Evolutionary conservation across 768 basidiomycete species (phyloP).

Genomic region (Mycena indigotica): DNA sequence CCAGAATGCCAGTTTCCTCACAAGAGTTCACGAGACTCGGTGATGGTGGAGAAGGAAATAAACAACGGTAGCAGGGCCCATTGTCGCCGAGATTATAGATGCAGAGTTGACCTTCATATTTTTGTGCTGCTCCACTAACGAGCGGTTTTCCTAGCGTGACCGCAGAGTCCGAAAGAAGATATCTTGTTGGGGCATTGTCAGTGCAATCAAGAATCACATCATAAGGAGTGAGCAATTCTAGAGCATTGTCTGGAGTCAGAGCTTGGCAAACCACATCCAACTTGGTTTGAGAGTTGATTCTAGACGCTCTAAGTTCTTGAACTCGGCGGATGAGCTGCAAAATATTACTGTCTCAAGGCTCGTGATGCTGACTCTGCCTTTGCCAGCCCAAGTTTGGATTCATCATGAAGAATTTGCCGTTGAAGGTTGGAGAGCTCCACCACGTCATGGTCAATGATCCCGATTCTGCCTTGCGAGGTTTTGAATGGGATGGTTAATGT

Average conservation of each 20-base stretch:
- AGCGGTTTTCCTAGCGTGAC: conserved; percentile 78
- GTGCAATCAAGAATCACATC: conserved; percentile 91
- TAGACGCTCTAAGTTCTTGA: conserved; percentile 41
- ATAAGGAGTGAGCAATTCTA: conserved; percentile 60
- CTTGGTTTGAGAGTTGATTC: conserved; percentile 72
- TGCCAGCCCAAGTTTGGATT: conserved; percentile 69
- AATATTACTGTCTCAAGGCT: conserved; percentile 65
- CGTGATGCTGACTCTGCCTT: conserved; percentile 84
- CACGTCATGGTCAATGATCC: conserved; percentile 84
- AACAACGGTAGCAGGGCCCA: conserved; percentile 92
- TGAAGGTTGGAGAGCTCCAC: conserved; percentile 91
- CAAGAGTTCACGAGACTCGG: conserved; percentile 71
- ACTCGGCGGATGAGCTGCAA: too few relatives aligned
- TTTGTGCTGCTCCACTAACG: conserved; percentile 91
- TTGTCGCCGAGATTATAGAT: conserved; percentile 67
- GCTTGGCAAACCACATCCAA: conserved; percentile 58
- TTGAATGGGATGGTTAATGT: conserved; percentile 8
- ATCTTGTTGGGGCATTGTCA: conserved; percentile 90
- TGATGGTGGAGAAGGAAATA: conserved; percentile 83
- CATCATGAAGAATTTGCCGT: conserved; percentile 87
- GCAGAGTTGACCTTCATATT: conserved; percentile 79
- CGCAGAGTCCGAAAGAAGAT: conserved; percentile 86
- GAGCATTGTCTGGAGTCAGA: conserved; percentile 65
- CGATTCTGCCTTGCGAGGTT: conserved; percentile 66
- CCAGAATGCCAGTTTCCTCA: conserved; percentile 86